Base-by-base conservation (phyloP, 1,284 basidiomycete species). In the Sporisorium scitamineum region DNA sequence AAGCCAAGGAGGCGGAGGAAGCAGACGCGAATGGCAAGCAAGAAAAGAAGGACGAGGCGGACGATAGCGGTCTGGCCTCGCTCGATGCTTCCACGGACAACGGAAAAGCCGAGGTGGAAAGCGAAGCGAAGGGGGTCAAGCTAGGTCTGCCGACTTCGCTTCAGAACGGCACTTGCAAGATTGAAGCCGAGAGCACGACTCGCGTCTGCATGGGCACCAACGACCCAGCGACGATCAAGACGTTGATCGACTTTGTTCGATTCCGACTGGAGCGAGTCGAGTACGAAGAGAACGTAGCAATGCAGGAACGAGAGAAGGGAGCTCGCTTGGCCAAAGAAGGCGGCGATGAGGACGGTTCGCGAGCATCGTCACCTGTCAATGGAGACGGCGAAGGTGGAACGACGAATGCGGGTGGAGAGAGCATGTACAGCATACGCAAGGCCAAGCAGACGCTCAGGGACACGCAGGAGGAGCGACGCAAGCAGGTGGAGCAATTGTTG, bases 201-300 rank as follows among this genome's bases (percentile, higher is more conserved):
- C 61, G 61, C 8, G 59, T 70, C 29, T 78, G 72, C 69, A 78
- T 78, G 76, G 76, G 76, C n/a, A 54, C 66, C 47, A 78, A 75
- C 56, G 50, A 69, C 42, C 68, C 76, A 9, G 24, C 26, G 5
- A 47, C 57, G 48, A 78, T 78, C 60, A 60, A 67, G 42, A 39
- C 31, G 32, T 29, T 75, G 32, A 64, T 71, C 59, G 61, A 61
- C 27, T 78, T 61, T 32, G 39, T 71, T 11, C 39, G 29, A 5
- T 78, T 71, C 53, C 71, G 76, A 13, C 27, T 62, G 27, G 71
- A 68, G 4, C 61, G 47, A 14, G 56, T 62, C 48, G 68, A 75
- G 58, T 78, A 78, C 48, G 69, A 72, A 50, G 76, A 78, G 47
- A 69, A 63, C 18, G 44, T 62, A 5, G 48, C 51, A 47, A 67